Conservation (phyloP, 2,329 filamentous ascomycete genomes). For the Trichoderma simmonsii region DNA sequence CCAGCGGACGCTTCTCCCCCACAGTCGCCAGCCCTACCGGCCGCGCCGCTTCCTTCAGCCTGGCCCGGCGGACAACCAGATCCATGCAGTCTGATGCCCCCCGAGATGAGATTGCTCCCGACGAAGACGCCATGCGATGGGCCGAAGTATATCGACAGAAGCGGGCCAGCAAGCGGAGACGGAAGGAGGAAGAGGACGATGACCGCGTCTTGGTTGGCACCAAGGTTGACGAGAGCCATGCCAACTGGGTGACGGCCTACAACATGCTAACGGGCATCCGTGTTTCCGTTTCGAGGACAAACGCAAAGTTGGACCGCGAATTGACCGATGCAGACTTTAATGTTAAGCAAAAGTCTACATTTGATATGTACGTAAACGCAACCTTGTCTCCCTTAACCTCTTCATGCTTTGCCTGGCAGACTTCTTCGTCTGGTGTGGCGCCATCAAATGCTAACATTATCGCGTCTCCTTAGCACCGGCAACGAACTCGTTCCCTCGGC, state of each 20-base stretch:
- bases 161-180: constrained; percentile 78
- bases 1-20: constrained; percentile 81
- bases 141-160: constrained; percentile 91
- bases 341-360: constrained; percentile 94
- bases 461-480: constrained; percentile 62
- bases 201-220: constrained; percentile 93
- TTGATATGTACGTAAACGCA: constrained; percentile 75
- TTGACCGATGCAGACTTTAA: constrained; percentile 90
- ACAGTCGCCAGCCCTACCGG: constrained; percentile 52
- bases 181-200: constrained; percentile 84
- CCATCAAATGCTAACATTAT: not conserved
- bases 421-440: not conserved
- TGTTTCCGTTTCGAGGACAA: constrained; percentile 92
- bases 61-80: constrained; percentile 76
- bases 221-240: constrained; percentile 95
- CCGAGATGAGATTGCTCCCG: constrained; percentile 77
- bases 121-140: constrained; percentile 90
- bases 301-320: constrained; percentile 91
- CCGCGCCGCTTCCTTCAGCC: constrained; percentile 77
- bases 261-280: constrained; percentile 99
- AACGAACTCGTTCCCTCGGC: constrained; percentile 96
- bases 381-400: not conserved
- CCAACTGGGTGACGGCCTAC: constrained; percentile 96
- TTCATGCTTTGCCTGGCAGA: not conserved
- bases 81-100: constrained; percentile 82